These are phyloP conservation scores for Cronartium quercuum DNA, from an alignment of 1,284 basidiomycete species.

Conservation along the genomic window DNA sequence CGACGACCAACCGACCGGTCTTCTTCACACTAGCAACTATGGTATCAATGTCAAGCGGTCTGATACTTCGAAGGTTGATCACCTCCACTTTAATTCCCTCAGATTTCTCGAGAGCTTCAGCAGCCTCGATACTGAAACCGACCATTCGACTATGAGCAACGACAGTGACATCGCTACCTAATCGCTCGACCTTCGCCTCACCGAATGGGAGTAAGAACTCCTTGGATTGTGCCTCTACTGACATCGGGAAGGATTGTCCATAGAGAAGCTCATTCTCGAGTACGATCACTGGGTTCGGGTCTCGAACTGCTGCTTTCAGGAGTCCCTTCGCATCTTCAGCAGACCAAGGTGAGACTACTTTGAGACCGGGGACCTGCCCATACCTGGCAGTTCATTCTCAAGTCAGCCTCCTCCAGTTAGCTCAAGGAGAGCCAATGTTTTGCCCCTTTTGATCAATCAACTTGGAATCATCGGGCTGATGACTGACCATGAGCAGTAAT, in stretches of 20 bases:
- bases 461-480: not conserved
- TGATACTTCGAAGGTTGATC: slow-evolving; percentile 90
- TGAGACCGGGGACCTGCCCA: slow-evolving; percentile 89
- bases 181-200: slow-evolving; percentile 91
- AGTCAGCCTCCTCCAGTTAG: not conserved
- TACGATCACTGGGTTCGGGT: slow-evolving; percentile 96
- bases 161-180: slow-evolving; percentile 86
- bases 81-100: slow-evolving; percentile 92
- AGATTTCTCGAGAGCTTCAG: slow-evolving; percentile 85
- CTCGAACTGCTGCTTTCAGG: slow-evolving; percentile 94
- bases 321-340: slow-evolving; percentile 97
- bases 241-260: slow-evolving; percentile 93
- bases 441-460: not conserved
- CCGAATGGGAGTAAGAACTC: slow-evolving; percentile 89
- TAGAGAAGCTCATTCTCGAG: slow-evolving; percentile 99
- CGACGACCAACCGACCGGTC: slow-evolving; percentile 79
- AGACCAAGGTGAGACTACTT: slow-evolving; percentile 95
- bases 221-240: slow-evolving; percentile 86
- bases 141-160: slow-evolving; percentile 98
- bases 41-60: slow-evolving; percentile 94
- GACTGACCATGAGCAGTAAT: slow-evolving; percentile 50
- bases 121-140: slow-evolving; percentile 82
- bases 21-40: slow-evolving; percentile 96
- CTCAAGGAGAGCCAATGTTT: not conserved
- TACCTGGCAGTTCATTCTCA: slow-evolving; percentile 66